Conservation (phyloP, 2,329 filamentous ascomycete species). For the Cladophialophora exuberans region DNA sequence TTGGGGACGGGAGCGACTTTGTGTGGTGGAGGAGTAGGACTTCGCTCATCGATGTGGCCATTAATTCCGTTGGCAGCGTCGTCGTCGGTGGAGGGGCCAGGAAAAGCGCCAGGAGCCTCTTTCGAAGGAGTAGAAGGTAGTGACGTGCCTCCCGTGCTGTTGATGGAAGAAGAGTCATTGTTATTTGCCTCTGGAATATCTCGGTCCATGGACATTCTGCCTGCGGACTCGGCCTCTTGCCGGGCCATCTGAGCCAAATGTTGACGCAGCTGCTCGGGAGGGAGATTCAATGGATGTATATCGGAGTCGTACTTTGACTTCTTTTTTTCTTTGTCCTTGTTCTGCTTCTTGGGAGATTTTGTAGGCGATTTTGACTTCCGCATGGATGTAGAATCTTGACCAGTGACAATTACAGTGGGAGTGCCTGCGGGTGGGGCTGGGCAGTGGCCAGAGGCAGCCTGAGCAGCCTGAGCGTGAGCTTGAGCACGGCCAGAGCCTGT, state of each 20-base stretch:
- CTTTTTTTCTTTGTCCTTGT: constrained; percentile 31
- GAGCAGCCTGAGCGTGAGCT: no score
- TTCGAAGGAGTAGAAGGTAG: constrained; percentile 29
- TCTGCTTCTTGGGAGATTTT: constrained; percentile 31
- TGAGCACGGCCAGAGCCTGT: constrained; percentile 9
- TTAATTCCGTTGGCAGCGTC: constrained; percentile 30
- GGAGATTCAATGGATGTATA: constrained; percentile 86
- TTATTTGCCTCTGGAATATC: constrained; percentile 49
- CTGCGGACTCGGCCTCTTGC: constrained; percentile 40
- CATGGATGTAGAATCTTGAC: constrained; percentile 27
- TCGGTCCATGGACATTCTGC: constrained; percentile 70
- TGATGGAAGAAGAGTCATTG: constrained; percentile 18
- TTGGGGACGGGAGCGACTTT: constrained; percentile 48
- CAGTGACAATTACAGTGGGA: constrained; percentile 12
- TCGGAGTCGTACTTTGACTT: constrained; percentile 49
- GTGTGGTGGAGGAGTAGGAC: constrained; percentile 52
- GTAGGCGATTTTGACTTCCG: constrained; percentile 32
- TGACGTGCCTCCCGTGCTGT: constrained; percentile 20
- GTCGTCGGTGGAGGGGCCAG: constrained; percentile 28
- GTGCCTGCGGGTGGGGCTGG: constrained; percentile 17
- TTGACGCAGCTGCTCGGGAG: constrained; percentile 83
- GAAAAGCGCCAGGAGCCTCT: constrained; percentile 30
- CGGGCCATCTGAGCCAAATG: constrained; percentile 58
- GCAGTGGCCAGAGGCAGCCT: no score
- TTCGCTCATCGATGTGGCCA: constrained; percentile 42